Base-by-base conservation (phyloP, 305 asterid species). In the Fraxinus sp. region DNA sequence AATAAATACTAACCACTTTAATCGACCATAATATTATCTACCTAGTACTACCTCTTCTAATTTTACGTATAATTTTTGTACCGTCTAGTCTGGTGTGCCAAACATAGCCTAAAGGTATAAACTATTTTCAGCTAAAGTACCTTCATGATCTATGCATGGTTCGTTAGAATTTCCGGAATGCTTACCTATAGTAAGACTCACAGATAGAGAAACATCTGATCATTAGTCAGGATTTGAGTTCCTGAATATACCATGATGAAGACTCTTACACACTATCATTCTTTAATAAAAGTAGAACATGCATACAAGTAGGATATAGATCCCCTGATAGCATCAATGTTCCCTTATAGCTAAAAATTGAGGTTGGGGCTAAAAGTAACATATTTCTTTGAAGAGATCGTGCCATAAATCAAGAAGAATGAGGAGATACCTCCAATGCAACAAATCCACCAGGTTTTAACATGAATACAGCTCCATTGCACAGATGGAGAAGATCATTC, bases 401-500 rank as follows among this genome's bases (percentile, higher is more conserved):
- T 68, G 37, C 75, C 75, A 68, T 24, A 57, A 70, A 57, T 57
- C 78, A 57, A 59, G 78, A 81, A 71, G 57, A 24, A 76, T 30
- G 66, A 71, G 41, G 52, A 83, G 24, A 72, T 88, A 95, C 99
- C 99, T 96, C 99, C 82, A 96, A 90, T 26, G 96, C 95, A 33
- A 96, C 91, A 89, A 94, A 94, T 80, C 96, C 97, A 77, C 94
- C 93, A 70, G 93, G 91, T 83, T 86, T 92, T 82, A 96, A 87
- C 91, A 93, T 81, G 0, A 90, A 86, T 86, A 91, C 90, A 85
- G 97, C 93, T 81, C 98, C 98, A 70, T 89, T 59, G 59, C 97
- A 93, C 18, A 96, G 88, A 81, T 90, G 97, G 85, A 93, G 89
- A 41, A 96, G 98, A 81, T 91, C 91, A 22, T 82, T 81, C 93